A percentile compares a stretch with the other conserved stretches of the same genome.
These are phyloP conservation scores for Xanthoparmelia taractica DNA, from an alignment of 495 filamentous ascomycete species.

Conservation along the genomic window DNA sequence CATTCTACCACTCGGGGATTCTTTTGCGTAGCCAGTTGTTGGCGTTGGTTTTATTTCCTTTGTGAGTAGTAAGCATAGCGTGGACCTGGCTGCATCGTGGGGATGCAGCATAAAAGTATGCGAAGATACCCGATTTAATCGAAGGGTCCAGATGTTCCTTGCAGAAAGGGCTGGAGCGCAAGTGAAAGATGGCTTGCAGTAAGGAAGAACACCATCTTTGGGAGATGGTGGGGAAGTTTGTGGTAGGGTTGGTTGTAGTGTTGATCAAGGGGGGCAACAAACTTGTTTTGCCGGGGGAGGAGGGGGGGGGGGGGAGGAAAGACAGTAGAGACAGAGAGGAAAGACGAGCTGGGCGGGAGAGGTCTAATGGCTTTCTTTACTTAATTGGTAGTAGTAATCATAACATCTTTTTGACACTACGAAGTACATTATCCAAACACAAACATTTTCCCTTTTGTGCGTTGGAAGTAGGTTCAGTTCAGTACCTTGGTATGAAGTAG, in stretches of 20 bases:
- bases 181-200: background rate
- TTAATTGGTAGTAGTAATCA: too few relatives aligned
- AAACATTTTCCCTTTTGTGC: too few relatives aligned
- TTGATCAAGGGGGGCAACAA: too few relatives aligned
- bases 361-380: too few relatives aligned
- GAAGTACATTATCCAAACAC: too few relatives aligned
- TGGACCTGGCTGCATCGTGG: slow-evolving; percentile 9
- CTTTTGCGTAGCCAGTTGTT: slow-evolving; percentile 10
- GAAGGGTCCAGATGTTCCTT: background rate
- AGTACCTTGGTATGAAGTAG: too few relatives aligned
- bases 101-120: slow-evolving; percentile 12
- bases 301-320: too few relatives aligned
- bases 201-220: background rate
- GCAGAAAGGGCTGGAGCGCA: slow-evolving; percentile 1
- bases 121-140: slow-evolving; percentile 10
- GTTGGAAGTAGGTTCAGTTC: too few relatives aligned
- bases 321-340: too few relatives aligned
- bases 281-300: too few relatives aligned
- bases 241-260: background rate
- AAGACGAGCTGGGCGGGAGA: too few relatives aligned
- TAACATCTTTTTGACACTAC: too few relatives aligned
- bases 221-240: background rate
- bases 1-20: background rate
- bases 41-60: background rate
- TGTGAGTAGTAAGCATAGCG: slow-evolving; percentile 8